A percentile compares a stretch with the other conserved stretches of the same genome.
These are phyloP conservation scores for Protoeuglena noctilucae DNA, from an alignment of 139 green algal species.

Conservation along the genomic window DNA sequence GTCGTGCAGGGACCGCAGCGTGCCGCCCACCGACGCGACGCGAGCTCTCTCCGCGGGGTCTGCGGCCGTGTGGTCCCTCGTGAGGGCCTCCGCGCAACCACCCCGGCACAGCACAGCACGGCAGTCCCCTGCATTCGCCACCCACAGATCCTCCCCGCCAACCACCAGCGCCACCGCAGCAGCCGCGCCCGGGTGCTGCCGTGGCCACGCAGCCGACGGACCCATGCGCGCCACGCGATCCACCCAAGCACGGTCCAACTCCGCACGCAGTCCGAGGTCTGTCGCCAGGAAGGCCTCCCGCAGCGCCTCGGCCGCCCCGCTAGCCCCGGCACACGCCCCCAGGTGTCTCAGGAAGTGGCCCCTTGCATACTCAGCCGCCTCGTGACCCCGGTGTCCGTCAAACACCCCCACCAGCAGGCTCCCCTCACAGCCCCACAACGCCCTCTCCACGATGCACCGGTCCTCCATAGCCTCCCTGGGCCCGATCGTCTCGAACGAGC, in stretches of 20 bases:
- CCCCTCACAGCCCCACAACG: background rate
- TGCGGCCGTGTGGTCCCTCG: slow-evolving; percentile 61
- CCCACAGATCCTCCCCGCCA: slow-evolving; percentile 22
- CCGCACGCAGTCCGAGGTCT: too few species aligned
- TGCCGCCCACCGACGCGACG: slow-evolving; percentile 34
- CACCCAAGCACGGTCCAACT: background rate
- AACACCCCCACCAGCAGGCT: slow-evolving; percentile 44
- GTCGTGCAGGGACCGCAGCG: slow-evolving; percentile 23
- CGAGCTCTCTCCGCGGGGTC: slow-evolving; percentile 46
- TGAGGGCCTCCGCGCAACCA: slow-evolving; percentile 38
- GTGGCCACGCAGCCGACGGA: slow-evolving; percentile 11
- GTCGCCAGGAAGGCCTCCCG: slow-evolving; percentile 17
- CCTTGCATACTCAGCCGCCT: slow-evolving; percentile 8
- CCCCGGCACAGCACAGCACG: slow-evolving; percentile 53
- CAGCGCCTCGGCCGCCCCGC: slow-evolving; percentile 17
- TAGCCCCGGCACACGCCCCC: background rate
- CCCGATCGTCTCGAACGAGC: slow-evolving; percentile 23
- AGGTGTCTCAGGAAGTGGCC: background rate
- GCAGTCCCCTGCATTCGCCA: slow-evolving; percentile 81
- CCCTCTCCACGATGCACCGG: slow-evolving; percentile 8
- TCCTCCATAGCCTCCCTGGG: slow-evolving; percentile 65
- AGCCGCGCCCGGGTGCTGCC: slow-evolving; percentile 40
- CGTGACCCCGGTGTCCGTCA: slow-evolving; percentile 56
- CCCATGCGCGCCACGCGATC: slow-evolving; percentile 13
- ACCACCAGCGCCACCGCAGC: slow-evolving; percentile 56